A percentile compares a stretch with the other conserved stretches of the same genome.
These are phyloP conservation scores for Raddia distichophylla DNA, from an alignment of 176 grass and related monocot genomes.

Conservation along the genomic window DNA sequence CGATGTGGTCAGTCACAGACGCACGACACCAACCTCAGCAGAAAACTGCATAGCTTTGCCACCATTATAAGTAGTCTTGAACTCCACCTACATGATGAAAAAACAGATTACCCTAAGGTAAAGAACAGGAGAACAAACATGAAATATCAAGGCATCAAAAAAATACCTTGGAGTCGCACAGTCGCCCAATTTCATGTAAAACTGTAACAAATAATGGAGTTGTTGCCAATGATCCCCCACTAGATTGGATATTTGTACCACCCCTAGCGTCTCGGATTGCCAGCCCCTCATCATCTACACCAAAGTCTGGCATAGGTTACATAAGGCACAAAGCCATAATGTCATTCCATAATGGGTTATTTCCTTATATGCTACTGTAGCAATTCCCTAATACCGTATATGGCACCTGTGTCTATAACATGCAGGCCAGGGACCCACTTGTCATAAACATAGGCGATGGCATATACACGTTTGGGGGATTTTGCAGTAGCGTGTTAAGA, in stretches of 20 bases:
- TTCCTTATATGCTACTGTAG: too few relatives aligned
- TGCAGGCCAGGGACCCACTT: too few relatives aligned
- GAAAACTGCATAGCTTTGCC: constrained; percentile 70
- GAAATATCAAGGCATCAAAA: constrained; percentile 27
- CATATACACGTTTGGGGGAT: too few relatives aligned
- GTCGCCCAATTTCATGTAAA: constrained; percentile 79
- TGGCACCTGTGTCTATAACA: too few relatives aligned
- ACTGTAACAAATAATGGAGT: constrained; percentile 63
- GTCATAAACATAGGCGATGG: too few relatives aligned
- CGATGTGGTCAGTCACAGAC: background rate
- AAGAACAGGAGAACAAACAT: constrained; percentile 13
- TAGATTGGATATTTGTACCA: constrained; percentile 51
- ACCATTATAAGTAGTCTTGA: constrained; percentile 64
- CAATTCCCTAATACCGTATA: too few relatives aligned
- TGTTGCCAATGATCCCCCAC: constrained; percentile 48
- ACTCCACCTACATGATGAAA: constrained; percentile 71
- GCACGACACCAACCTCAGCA: constrained; percentile 69
- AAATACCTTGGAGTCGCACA: constrained; percentile 73
- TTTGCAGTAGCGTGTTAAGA: too few relatives aligned
- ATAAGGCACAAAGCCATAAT: background rate
- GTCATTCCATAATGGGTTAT: background rate
- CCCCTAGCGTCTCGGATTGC: constrained; percentile 45
- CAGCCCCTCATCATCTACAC: constrained; percentile 64
- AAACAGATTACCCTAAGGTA: constrained; percentile 5
- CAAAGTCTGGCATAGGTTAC: constrained; percentile 44